Evolutionary conservation across 192 early-diverging fungal genomes (phyloP).

Genomic region (Mortierella alpina): DNA sequence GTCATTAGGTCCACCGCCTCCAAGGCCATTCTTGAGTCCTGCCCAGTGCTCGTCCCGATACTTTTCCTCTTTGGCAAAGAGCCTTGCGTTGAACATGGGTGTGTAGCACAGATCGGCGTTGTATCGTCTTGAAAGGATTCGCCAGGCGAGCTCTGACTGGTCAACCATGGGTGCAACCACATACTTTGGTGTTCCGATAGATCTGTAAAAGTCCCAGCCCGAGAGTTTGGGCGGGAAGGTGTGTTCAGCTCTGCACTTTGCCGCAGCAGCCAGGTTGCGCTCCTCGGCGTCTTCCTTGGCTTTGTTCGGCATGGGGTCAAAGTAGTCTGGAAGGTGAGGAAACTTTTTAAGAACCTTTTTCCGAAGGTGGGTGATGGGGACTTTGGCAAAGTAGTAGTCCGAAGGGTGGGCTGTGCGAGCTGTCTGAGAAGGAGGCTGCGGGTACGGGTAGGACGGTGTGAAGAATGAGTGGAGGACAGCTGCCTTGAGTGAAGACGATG

Average conservation of each 20-base stretch:
- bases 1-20: conserved; percentile 69
- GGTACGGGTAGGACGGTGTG: too few relatives aligned
- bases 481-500: too few relatives aligned
- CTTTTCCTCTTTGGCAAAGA: conserved; percentile 78
- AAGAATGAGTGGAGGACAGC: too few relatives aligned
- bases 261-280: conserved; percentile 30
- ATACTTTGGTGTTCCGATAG: conserved; percentile 77
- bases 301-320: conserved; percentile 16
- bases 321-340: background rate
- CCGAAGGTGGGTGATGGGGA: background rate
- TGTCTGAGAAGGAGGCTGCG: too few relatives aligned
- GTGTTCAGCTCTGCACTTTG: conserved; percentile 27
- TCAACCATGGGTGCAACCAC: conserved; percentile 98
- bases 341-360: background rate
- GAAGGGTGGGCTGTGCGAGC: background rate
- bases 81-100: conserved; percentile 95
- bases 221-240: conserved; percentile 63
- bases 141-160: conserved; percentile 96
- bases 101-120: conserved; percentile 93
- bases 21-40: conserved; percentile 51
- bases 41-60: conserved; percentile 84
- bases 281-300: conserved; percentile 36
- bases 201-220: conserved; percentile 85
- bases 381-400: background rate
- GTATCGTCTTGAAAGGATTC: conserved; percentile 89